These are phyloP conservation scores for Phylloporus scabripes DNA, from an alignment of 768 basidiomycete genomes.

Conservation along the genomic window DNA sequence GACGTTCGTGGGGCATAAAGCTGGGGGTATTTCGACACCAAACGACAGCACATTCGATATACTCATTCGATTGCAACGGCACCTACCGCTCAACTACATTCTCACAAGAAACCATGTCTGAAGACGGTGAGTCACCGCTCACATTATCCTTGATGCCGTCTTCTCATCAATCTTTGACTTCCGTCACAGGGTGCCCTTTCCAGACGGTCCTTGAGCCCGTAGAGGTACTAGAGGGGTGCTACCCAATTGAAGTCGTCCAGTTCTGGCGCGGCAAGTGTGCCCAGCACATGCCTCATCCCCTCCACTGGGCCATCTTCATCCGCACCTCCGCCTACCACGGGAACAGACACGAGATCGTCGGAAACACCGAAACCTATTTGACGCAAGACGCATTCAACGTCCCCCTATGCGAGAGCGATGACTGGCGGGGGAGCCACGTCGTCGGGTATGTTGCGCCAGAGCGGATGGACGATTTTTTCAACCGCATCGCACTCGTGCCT, in stretches of 20 bases:
- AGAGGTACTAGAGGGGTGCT: conserved; percentile 13
- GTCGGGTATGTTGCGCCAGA: conserved; percentile 17
- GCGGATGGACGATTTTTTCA: conserved; percentile 7
- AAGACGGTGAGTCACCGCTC: background rate
- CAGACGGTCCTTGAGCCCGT: conserved; percentile 15
- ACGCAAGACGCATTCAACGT: conserved; percentile 10
- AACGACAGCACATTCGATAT: background rate
- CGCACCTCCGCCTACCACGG: conserved; percentile 16
- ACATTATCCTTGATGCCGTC: background rate
- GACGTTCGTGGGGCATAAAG: conserved; percentile 6
- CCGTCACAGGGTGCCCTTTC: background rate
- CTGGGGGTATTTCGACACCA: background rate
- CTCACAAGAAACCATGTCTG: background rate
- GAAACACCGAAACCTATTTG: conserved; percentile 20
- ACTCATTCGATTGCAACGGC: background rate
- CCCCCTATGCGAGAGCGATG: conserved; percentile 3
- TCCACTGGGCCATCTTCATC: conserved; percentile 27
- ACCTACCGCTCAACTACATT: background rate
- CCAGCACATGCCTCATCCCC: conserved; percentile 6
- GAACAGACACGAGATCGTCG: conserved; percentile 24
- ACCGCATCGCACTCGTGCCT: conserved; percentile 10
- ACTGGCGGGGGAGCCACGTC: conserved; percentile 22
- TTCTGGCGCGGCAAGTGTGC: conserved; percentile 23
- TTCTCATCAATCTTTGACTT: background rate
- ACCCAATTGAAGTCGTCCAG: conserved; percentile 24